Conservation (phyloP, 495 filamentous ascomycete genomes). For the Talaromyces trachyspermus region DNA sequence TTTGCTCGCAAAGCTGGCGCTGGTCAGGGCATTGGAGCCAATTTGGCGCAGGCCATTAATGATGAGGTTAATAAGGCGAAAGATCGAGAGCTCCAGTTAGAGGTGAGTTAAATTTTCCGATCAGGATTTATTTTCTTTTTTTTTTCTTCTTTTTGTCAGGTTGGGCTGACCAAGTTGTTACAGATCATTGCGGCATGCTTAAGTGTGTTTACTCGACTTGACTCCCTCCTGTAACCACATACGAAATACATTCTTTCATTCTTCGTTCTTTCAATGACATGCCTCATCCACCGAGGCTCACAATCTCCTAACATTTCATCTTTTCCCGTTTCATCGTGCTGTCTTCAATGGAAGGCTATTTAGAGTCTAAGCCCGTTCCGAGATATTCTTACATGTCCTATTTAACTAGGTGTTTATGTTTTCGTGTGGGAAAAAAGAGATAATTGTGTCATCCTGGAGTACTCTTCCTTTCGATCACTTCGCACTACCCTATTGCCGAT, state of each 20-base stretch:
- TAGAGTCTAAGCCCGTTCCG: background rate
- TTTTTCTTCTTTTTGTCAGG: background rate
- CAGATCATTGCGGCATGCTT: constrained; percentile 89
- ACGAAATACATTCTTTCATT: background rate
- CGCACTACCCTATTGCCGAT: no score
- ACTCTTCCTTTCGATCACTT: background rate
- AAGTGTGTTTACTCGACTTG: constrained; percentile 92
- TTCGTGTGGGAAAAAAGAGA: no score
- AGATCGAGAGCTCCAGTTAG: constrained; percentile 90
- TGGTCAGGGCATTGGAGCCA: constrained; percentile 79
- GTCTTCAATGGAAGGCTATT: background rate
- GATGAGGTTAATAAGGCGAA: constrained; percentile 80
- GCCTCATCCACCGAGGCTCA: constrained; percentile 5
- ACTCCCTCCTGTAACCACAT: constrained; percentile 77
- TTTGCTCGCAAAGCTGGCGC: constrained; percentile 75
- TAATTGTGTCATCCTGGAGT: no score
- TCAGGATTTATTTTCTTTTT: no score
- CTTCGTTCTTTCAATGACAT: background rate
- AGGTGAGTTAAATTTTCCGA: constrained; percentile 64
- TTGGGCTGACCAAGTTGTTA: constrained; percentile 16
- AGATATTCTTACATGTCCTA: no score
- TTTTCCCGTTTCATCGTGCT: constrained; percentile 9
- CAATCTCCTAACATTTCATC: constrained; percentile 9
- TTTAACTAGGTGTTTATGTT: no score
- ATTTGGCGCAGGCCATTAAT: constrained; percentile 77